Evolutionary conservation across 257 asterid species (phyloP).

Genomic region (Scutellaria barbata): DNA sequence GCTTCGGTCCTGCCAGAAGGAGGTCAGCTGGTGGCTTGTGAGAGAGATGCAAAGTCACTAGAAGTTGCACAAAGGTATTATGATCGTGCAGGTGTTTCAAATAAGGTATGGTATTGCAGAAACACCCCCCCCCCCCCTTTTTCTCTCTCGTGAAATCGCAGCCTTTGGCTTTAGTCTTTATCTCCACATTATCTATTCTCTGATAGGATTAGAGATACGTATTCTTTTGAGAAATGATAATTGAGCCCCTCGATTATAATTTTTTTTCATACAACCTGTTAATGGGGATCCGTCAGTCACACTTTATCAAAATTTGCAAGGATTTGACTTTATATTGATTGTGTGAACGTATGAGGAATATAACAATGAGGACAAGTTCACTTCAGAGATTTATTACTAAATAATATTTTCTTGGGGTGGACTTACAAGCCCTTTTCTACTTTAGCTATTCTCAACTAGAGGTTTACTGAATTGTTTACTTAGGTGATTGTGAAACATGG

Average conservation of each 20-base stretch:
- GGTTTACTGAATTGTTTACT: not conserved
- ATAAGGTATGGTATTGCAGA: slow-evolving; percentile 56
- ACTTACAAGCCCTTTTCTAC: slow-evolving; percentile 7
- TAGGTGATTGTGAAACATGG: slow-evolving; percentile 84
- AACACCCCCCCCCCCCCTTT: not conserved
- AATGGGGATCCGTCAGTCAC: not conserved
- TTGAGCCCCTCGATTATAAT: not conserved
- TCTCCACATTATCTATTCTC: slow-evolving; percentile 15
- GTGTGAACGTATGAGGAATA: slow-evolving; percentile 4
- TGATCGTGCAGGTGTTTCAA: slow-evolving; percentile 77
- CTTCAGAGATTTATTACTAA: not conserved
- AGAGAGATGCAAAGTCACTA: slow-evolving; percentile 71
- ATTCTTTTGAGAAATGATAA: not conserved
- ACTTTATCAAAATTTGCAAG: not conserved
- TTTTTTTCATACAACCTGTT: not conserved
- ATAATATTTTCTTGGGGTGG: not conserved
- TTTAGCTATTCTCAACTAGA: slow-evolving; percentile 8
- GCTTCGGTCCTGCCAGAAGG: slow-evolving; percentile 86
- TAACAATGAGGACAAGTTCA: not conserved
- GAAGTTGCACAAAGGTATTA: slow-evolving; percentile 85
- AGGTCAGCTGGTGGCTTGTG: slow-evolving; percentile 86
- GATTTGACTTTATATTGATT: slow-evolving; percentile 9
- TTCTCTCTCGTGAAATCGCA: not conserved
- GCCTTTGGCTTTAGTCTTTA: not conserved
- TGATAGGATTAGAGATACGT: slow-evolving; percentile 11